Percentiles rank a stretch among this genome's conserved stretches.
phyloP scores from a whole-genome alignment of 139 green algal species.

The Chlorella sp. region DNA sequence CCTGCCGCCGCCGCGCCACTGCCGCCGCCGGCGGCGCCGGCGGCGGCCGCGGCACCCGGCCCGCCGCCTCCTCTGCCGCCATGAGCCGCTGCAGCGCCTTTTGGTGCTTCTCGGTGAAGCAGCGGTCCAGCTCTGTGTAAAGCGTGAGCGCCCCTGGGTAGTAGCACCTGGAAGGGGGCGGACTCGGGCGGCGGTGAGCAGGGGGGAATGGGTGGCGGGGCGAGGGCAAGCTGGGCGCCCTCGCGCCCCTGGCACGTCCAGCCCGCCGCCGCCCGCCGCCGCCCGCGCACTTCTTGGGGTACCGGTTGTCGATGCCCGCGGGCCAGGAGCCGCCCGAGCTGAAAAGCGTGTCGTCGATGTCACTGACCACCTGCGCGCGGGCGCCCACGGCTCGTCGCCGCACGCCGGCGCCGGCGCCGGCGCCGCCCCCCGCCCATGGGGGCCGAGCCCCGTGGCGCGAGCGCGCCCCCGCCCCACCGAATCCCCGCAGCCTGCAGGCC shows the following conservation, averaged over 20 bases:
- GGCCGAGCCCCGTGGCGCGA: too few relatives aligned
- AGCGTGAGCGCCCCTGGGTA: conserved; percentile 59
- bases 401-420: too few relatives aligned
- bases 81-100: background rate
- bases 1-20: background rate
- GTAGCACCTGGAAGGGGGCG: conserved; percentile 36
- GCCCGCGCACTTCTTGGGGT: conserved; percentile 18
- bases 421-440: too few relatives aligned
- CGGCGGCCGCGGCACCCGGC: background rate
- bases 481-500: too few relatives aligned
- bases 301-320: conserved; percentile 39
- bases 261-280: background rate
- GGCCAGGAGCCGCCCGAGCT: conserved; percentile 54
- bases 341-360: conserved; percentile 72
- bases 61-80: background rate
- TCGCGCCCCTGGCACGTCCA: background rate
- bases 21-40: background rate
- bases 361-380: conserved; percentile 56
- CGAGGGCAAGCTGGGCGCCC: too few relatives aligned
- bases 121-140: conserved; percentile 53
- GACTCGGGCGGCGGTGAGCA: background rate
- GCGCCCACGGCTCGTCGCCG: too few relatives aligned
- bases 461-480: too few relatives aligned
- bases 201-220: too few relatives aligned
- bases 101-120: conserved; percentile 22